phyloP scores from a whole-genome alignment of 163 green algal genomes.

The Coccomyxa subellipsoidea region DNA sequence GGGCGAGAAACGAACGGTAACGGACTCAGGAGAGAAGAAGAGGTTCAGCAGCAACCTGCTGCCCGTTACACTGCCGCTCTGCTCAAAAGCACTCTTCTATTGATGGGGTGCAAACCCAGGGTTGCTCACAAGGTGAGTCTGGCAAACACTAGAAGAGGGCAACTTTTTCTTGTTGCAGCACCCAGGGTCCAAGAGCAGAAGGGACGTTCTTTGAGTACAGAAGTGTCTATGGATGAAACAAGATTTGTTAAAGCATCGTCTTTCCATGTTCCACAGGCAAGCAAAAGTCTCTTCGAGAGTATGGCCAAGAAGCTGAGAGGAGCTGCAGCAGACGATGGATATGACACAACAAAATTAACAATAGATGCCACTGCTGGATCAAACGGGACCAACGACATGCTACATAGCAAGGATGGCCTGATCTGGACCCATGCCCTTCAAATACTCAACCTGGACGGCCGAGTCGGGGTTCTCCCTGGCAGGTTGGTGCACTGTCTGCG shows the following conservation, averaged over 20 bases:
- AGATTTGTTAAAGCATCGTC: too few species aligned
- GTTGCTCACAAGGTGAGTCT: constrained; percentile 64
- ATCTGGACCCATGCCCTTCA: background rate
- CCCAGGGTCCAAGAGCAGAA: too few species aligned
- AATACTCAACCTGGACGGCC: background rate
- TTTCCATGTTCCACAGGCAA: too few species aligned
- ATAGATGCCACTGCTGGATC: too few species aligned
- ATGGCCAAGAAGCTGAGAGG: background rate
- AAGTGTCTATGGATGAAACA: too few species aligned
- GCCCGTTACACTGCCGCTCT: constrained; percentile 45
- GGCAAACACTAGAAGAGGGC: constrained; percentile 10
- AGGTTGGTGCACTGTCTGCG: background rate
- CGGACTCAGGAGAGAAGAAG: background rate
- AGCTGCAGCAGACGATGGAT: background rate
- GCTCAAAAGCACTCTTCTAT: constrained; percentile 48
- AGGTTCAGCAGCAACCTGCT: background rate
- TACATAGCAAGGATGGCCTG: constrained; percentile 14
- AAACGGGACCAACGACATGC: constrained; percentile 36
- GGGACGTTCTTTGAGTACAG: too few species aligned
- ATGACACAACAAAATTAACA: background rate
- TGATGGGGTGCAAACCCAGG: constrained; percentile 72
- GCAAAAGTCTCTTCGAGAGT: constrained; percentile 6
- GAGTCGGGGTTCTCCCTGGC: background rate
- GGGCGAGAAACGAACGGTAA: background rate
- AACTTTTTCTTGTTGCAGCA: constrained; percentile 5